Evolutionary conservation across 2,329 filamentous ascomycete genomes (phyloP), one percentile per base, ranked within the genome.

Genomic region (Diaporthe humulicola): DNA sequence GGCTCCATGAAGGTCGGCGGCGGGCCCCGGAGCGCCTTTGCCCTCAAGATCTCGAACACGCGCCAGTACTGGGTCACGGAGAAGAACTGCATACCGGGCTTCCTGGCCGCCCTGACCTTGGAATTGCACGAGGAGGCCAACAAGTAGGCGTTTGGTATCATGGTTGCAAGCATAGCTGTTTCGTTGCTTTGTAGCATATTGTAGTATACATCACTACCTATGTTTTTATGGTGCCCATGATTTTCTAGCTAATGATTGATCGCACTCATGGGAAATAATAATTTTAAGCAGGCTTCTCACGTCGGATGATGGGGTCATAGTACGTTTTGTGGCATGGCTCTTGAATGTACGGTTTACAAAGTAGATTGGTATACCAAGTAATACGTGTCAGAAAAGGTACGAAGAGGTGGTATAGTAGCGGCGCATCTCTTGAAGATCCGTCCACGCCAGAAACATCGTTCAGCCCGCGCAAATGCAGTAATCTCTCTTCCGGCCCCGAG

Each of bases 1-100:
- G 97, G 96, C 10, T 98, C 96, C 1, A 99, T 99, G 97, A 99
- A 99, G 88, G 94, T 99, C 74, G 94, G 93, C 45, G 97, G 97
- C 1, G 97, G 97, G 0, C 94, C 95, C 1, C 90, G 94, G 81
- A 97, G 95, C 81, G 89, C 91, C 17, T 99, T 99, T 84, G 97
- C 96, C 1, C 86, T 90, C 73, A 93, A 95, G 83, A 98, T 99
- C 77, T 90, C 90, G 77, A 93, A 95, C 80, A 91, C 96, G 82
- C 96, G 98, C 80, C 93, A 95, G 77, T 98, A 98, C 83, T 99
- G 97, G 96, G 96, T 98, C 1, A 91, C 97, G 80, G 95, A 97
- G 79, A 92, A 95, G 86, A 96, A 95, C 61, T 96, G 96, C 82
- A 97, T 98, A 77, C 96, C 96, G 6, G 96, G 96, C 73, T 98